phyloP scores from a whole-genome alignment of 2,329 filamentous ascomycete species.

The Microdochium trichocladiopsis region DNA sequence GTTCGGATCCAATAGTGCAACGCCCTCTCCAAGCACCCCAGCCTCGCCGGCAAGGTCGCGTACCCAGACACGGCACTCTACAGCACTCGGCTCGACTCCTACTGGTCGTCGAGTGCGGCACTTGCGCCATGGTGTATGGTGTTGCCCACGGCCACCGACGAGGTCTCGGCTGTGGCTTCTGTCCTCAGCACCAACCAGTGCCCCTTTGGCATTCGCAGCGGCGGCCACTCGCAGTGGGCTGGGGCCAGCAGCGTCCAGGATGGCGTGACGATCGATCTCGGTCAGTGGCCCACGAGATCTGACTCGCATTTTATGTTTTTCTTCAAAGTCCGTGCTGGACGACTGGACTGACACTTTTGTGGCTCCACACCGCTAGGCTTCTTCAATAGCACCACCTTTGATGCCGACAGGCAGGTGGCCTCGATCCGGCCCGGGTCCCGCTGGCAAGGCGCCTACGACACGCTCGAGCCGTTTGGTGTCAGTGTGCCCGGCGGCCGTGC shows the following conservation, averaged over 20 bases:
- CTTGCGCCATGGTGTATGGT: conserved; percentile 27
- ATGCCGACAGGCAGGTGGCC: conserved; percentile 17
- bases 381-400: conserved; percentile 22
- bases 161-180: conserved; percentile 27
- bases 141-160: conserved; percentile 21
- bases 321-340: background rate
- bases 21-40: background rate
- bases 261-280: conserved; percentile 17
- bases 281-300: conserved; percentile 3
- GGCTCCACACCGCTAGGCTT: conserved; percentile 6
- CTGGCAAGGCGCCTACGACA: conserved; percentile 16
- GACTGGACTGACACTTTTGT: background rate
- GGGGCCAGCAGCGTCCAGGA: conserved; percentile 14
- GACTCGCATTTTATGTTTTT: background rate
- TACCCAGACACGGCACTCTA: background rate
- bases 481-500: conserved; percentile 15
- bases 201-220: conserved; percentile 28
- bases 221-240: conserved; percentile 16
- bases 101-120: conserved; percentile 28
- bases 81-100: conserved; percentile 18
- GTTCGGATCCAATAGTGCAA: background rate
- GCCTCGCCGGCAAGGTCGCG: background rate
- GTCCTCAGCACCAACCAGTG: conserved; percentile 20
- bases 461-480: conserved; percentile 15
- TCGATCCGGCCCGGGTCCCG: conserved; percentile 18